phyloP scores from a whole-genome alignment of 129 eudicot species.

The Flaveria ramosissima region DNA sequence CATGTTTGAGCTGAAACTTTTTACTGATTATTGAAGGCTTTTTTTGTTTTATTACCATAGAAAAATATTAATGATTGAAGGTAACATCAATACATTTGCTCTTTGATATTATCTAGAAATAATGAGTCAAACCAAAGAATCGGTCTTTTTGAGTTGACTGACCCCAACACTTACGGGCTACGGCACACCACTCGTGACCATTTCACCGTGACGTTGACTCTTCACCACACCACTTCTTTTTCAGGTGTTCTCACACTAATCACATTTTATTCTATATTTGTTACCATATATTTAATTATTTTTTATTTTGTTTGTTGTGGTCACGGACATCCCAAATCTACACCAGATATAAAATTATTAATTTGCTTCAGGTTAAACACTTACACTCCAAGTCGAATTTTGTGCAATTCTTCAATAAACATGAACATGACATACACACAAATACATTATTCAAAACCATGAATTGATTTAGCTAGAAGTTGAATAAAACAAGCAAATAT shows the following conservation, averaged over 20 bases:
- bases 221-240: background rate
- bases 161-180: slow-evolving; percentile 21
- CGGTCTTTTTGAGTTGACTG: slow-evolving; percentile 23
- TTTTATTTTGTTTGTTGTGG: background rate
- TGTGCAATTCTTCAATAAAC: background rate
- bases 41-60: no score
- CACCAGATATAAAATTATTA: background rate
- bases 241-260: background rate
- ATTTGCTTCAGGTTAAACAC: background rate
- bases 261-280: background rate
- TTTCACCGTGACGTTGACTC: slow-evolving; percentile 32
- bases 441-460: background rate
- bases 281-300: background rate
- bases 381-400: background rate
- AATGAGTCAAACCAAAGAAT: slow-evolving; percentile 6
- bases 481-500: no score
- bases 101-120: slow-evolving; percentile 11
- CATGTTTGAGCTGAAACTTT: no score
- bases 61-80: background rate
- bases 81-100: background rate
- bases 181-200: slow-evolving; percentile 37
- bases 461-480: background rate
- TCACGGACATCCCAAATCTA: background rate
- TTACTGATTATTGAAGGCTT: no score
- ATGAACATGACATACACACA: background rate